These are phyloP conservation scores for Neolecta irregularis DNA, from an alignment of 1,139 yeast genomes.

Conservation along the genomic window DNA sequence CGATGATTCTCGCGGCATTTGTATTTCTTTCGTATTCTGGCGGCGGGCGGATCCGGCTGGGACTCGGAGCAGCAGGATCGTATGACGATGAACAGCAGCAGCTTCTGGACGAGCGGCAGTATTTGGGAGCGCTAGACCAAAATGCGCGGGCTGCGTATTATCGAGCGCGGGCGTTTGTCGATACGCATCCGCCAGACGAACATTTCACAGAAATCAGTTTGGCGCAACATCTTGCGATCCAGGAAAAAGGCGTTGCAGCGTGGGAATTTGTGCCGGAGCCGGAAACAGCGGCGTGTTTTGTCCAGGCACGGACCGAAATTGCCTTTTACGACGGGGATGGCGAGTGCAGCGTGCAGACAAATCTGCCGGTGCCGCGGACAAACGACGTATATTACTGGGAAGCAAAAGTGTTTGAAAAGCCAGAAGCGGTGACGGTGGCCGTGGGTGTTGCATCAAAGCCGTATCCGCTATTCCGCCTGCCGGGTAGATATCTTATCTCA, in stretches of 20 bases:
- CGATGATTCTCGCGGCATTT: too few relatives aligned
- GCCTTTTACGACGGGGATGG: constrained; percentile 50
- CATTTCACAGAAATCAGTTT: constrained; percentile 28
- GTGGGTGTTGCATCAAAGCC: constrained; percentile 81
- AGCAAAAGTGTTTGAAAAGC: constrained; percentile 55
- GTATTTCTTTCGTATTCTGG: constrained; percentile 8
- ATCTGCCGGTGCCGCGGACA: constrained; percentile 69
- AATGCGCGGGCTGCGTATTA: constrained; percentile 31
- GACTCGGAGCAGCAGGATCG: constrained; percentile 43
- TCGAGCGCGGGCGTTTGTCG: constrained; percentile 39
- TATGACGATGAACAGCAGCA: constrained; percentile 52
- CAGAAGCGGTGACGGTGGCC: constrained; percentile 39
- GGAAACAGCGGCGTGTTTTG: constrained; percentile 40
- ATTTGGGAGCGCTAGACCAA: constrained; percentile 49
- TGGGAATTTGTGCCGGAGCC: constrained; percentile 77
- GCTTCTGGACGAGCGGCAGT: constrained; percentile 52
- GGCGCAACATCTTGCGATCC: constrained; percentile 43
- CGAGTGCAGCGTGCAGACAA: constrained; percentile 65
- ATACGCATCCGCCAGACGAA: constrained; percentile 31
- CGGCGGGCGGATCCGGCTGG: too few relatives aligned
- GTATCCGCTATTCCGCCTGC: constrained; percentile 74
- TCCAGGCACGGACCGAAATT: constrained; percentile 61
- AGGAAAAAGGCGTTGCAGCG: constrained; percentile 84
- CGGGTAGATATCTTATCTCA: constrained; percentile 34
- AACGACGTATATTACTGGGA: constrained; percentile 89